Conservation (phyloP, 2,329 filamentous ascomycete species). For the Colletotrichum filicis region DNA sequence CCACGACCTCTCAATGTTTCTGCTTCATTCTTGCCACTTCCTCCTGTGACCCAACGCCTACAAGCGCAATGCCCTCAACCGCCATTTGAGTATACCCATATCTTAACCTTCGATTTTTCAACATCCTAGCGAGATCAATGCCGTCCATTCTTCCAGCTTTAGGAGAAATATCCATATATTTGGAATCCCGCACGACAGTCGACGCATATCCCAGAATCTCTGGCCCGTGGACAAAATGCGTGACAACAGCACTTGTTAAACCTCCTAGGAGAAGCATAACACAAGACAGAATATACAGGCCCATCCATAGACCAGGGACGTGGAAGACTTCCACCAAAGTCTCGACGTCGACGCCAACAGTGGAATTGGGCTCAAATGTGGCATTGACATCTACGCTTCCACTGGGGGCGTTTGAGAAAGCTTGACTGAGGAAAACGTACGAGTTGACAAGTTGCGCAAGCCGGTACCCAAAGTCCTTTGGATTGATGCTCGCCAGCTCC, state of each 20-base stretch:
- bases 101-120: background rate
- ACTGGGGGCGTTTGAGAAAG: background rate
- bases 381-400: background rate
- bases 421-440: constrained; percentile 17
- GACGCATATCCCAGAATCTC: constrained; percentile 17
- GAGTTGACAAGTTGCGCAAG: constrained; percentile 14
- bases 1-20: background rate
- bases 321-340: background rate
- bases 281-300: constrained; percentile 14
- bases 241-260: background rate
- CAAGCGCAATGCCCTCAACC: background rate
- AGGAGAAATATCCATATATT: background rate
- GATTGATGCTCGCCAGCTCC: background rate
- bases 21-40: background rate
- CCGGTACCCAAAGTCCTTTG: background rate
- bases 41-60: background rate
- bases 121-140: background rate
- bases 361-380: constrained; percentile 3
- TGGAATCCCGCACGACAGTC: constrained; percentile 8
- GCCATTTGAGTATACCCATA: background rate
- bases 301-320: constrained; percentile 7
- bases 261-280: background rate
- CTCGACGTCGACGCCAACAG: background rate
- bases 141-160: background rate
- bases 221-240: background rate